phyloP scores from a whole-genome alignment of 345 rosid species.

The Schrenkiella parvula region DNA sequence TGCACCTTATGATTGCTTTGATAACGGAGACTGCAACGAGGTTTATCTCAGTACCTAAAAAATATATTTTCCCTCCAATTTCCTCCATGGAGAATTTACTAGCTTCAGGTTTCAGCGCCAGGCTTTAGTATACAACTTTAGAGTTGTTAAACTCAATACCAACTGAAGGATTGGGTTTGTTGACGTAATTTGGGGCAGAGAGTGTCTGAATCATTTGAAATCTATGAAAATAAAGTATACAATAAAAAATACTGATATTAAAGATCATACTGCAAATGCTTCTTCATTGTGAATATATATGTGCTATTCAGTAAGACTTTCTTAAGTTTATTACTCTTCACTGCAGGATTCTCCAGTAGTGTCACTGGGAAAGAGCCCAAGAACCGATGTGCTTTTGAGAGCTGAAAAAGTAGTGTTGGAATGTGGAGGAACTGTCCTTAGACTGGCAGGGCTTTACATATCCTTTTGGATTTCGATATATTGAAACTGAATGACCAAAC shows the following conservation, averaged over 20 bases:
- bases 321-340: constrained; percentile 6
- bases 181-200: not conserved
- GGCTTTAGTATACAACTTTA: not conserved
- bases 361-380: constrained; percentile 82
- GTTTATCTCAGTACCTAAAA: constrained; percentile 36
- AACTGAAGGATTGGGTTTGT: not conserved
- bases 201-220: not conserved
- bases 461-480: constrained; percentile 47
- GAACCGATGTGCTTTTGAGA: constrained; percentile 75
- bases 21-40: constrained; percentile 84
- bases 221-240: not conserved
- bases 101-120: not conserved
- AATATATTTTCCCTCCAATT: not conserved
- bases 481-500: not conserved
- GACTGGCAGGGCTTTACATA: constrained; percentile 97
- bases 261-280: not conserved
- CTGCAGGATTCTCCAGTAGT: constrained; percentile 75
- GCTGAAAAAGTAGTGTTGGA: constrained; percentile 78
- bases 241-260: not conserved
- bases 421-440: constrained; percentile 67
- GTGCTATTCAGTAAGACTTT: not conserved
- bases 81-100: not conserved
- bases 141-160: not conserved
- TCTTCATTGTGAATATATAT: not conserved
- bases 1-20: constrained; percentile 69